Evolutionary conservation across 225 moss, liverwort and hornwort genomes (phyloP), one percentile per base, ranked within the genome.

Genomic region (Marchantia polymorpha): DNA sequence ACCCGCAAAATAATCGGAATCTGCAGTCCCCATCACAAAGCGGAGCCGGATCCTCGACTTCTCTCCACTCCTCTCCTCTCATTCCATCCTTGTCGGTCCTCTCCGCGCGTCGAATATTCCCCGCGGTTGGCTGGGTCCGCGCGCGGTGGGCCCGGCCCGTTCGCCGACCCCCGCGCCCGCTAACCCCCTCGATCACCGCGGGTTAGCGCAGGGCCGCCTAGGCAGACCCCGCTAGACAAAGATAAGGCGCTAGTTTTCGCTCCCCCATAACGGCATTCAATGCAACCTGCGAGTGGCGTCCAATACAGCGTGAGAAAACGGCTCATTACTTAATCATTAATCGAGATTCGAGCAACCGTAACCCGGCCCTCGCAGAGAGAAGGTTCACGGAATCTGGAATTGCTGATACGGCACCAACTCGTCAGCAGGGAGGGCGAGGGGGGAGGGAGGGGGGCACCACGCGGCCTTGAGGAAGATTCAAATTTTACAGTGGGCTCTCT

Each of bases 1-100:
- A 78, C 19, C 30, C 52, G 73, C 73, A 13, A 73, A 73, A 54
- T 73, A 73, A 25, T 49, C 73, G 73, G 53, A 7, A 49, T 39
- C 69, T 46, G 22, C 69, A 61, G n/a, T n/a, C n/a, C n/a, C n/a
- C n/a, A n/a, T n/a, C n/a, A n/a, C n/a, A n/a, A n/a, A n/a, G n/a
- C n/a, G n/a, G n/a, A n/a, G n/a, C n/a, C n/a, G n/a, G n/a, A n/a
- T n/a, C n/a, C n/a, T n/a, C n/a, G n/a, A n/a, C n/a, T n/a, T n/a
- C n/a, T n/a, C n/a, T 59, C 59, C 59, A 20, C 17, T 1, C 59
- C 59, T 59, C 59, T 59, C 17, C 59, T 59, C 60, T 61, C 61
- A 22, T 23, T n/a, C 61, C 61, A 10, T 61, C 61, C 61, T n/a
- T 19, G 15, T 19, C 61, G 61, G 61, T 61, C 61, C 61, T 22